Evolutionary conservation across 305 asterid genomes (phyloP), one percentile per base, ranked within the genome.

Genomic region (Fraxinus angustifolia): DNA sequence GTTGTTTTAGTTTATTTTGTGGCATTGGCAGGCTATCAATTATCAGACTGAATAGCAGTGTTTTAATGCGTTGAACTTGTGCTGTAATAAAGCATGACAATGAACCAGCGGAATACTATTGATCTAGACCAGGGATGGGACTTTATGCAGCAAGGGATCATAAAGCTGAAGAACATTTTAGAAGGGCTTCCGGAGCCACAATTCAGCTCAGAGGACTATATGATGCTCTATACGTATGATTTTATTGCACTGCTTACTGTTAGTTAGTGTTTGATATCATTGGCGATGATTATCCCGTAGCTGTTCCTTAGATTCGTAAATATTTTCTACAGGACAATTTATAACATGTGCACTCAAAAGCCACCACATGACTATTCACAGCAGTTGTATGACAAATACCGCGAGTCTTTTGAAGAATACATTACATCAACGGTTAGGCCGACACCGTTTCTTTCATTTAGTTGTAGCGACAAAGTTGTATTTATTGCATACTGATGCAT

Each of bases 351-450:
- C 83, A 91, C 95, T 34, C 95, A 90, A 79, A 91, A 87, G 84
- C 93, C 97, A 48, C 97, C 97, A 11, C 91, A 92, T 83, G 98
- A 93, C 86, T 92, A 93, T 85, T 93, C 97, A 33, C 97, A 93
- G 82, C 95, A 88, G 79, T 73, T 94, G 85, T 94, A 94, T 86
- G 93, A 92, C 82, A 94, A 91, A 81, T 90, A 94, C 80, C 82
- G 83, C 68, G 96, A 92, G 81, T 23, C 96, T 48, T 92, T 92
- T 79, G 88, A 90, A 84, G 96, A 88, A 80, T 94, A 94, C 87
- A 90, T 92, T 75, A 77, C 88, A n/a, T 78, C 88, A 8, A 92
- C 87, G 86, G 96, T 93, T 85, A 80, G 91, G 79, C 34, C 0
- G 17, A 26, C 7, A 23, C 33, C 1, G 3, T 26, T 65, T 65